These are phyloP conservation scores for Aspergillus floridensis DNA, from an alignment of 2,329 filamentous ascomycete species.

Conservation along the genomic window DNA sequence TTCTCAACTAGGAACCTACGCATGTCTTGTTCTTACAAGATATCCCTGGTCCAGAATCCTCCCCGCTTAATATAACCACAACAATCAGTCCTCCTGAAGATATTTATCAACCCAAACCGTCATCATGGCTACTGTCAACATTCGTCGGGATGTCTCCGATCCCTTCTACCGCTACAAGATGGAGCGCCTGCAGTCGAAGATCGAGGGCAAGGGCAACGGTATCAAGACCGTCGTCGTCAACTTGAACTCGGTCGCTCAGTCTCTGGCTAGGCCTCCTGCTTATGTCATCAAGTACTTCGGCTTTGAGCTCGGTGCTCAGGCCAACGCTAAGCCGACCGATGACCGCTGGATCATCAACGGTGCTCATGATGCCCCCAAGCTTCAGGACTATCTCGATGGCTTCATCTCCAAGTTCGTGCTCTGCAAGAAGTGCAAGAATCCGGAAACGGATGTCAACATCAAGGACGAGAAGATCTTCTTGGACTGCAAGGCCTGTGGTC, in stretches of 20 bases:
- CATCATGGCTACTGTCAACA: conserved; percentile 97
- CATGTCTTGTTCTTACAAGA: conserved; percentile 59
- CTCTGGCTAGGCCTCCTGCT: conserved; percentile 84
- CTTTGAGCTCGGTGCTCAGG: conserved; percentile 97
- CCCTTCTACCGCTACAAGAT: conserved; percentile 99
- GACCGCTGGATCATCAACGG: conserved; percentile 99
- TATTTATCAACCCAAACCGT: conserved; percentile 40
- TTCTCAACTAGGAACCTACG: conserved; percentile 38
- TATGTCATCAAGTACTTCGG: conserved; percentile 99
- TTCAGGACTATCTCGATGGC: conserved; percentile 96
- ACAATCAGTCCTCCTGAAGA: conserved; percentile 31
- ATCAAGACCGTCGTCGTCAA: conserved; percentile 99
- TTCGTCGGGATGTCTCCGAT: conserved; percentile 96
- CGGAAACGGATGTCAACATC: conserved; percentile 93
- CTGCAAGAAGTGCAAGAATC: conserved; percentile 99
- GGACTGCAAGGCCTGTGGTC: conserved; percentile 98
- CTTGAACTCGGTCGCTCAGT: conserved; percentile 86
- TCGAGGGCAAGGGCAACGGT: conserved; percentile 98
- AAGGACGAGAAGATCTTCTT: conserved; percentile 89
- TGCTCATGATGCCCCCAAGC: conserved; percentile 88
- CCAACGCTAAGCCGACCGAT: conserved; percentile 94
- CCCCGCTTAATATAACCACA: conserved; percentile 32
- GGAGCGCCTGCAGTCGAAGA: conserved; percentile 97
- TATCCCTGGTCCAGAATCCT: conserved; percentile 46
- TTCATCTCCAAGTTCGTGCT: conserved; percentile 99